Evolutionary conservation across 495 filamentous ascomycete species (phyloP).

Genomic region (Xylaria sp.): DNA sequence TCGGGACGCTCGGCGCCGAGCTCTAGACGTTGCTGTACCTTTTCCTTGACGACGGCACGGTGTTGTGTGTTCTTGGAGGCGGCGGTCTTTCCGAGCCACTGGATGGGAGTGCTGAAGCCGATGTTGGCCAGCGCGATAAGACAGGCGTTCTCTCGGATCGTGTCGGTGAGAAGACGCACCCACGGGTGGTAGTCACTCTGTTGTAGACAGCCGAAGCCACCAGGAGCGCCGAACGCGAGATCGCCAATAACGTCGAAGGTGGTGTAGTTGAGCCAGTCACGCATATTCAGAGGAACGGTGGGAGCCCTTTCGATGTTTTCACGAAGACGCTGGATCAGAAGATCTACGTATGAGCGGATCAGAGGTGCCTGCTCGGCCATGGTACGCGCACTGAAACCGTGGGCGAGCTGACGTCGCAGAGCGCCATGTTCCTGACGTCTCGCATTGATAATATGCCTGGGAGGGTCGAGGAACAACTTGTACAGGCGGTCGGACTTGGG

Average conservation of each 20-base stretch:
- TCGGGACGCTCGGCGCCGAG: constrained; percentile 49
- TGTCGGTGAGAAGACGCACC: constrained; percentile 55
- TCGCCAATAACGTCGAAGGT: constrained; percentile 70
- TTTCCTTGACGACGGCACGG: constrained; percentile 44
- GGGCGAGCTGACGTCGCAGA: constrained; percentile 56
- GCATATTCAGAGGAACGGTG: constrained; percentile 48
- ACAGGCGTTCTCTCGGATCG: constrained; percentile 43
- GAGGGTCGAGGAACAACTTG: constrained; percentile 33
- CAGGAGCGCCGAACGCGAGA: constrained; percentile 62
- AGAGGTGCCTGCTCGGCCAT: constrained; percentile 56
- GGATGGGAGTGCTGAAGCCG: constrained; percentile 25
- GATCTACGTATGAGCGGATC: constrained; percentile 53
- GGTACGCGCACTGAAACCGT: constrained; percentile 60
- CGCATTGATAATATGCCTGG: constrained; percentile 43
- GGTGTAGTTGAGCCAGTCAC: constrained; percentile 63
- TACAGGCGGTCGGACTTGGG: constrained; percentile 47
- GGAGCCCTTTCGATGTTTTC: constrained; percentile 42
- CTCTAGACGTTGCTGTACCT: constrained; percentile 52
- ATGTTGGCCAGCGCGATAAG: constrained; percentile 38
- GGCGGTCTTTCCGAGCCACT: constrained; percentile 24
- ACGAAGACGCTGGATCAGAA: constrained; percentile 52
- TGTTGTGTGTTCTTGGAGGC: constrained; percentile 46
- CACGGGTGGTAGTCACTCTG: constrained; percentile 59
- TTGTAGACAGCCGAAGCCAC: constrained; percentile 59
- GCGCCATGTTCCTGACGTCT: constrained; percentile 48